Base-by-base conservation (phyloP, 2,329 filamentous ascomycete genomes). In the Passalora sequoiae region DNA sequence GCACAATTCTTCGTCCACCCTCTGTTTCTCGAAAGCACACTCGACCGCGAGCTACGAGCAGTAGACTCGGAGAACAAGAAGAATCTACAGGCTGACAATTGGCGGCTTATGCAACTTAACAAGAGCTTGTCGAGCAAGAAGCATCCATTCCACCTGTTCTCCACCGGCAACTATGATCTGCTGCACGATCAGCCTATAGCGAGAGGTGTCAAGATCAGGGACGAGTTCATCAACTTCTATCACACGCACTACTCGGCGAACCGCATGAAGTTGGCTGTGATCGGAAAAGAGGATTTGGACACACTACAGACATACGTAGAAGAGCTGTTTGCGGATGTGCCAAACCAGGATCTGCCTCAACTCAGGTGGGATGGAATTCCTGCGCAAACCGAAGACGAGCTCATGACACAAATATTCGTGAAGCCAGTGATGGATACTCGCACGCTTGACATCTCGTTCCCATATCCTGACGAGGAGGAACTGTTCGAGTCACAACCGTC, bases 61-160 rank as follows among this genome's bases (percentile, higher is more conserved):
- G 89, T 96, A 15, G 89, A 96, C 61, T 95, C 89, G 4, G 89
- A 96, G 66, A 94, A 96, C 70, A 95, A 95, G 76, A 96, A 96
- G 76, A 96, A 96, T 57, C 71, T 96, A 37, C 89, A 96, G 68
- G 91, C 80, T 62, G 89, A 96, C 60, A 77, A 78, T 43, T 95
- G 89, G 88, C 80, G 89, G 12, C 69, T 94, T 51, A 81, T 91
- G 59, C 89, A 96, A 67, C 74, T 96, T 17, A 85, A 87, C 61
- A 94, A 94, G 69, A 84, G 84, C 3, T 70, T 92, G n/a, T 87
- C 88, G 2, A 95, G 91, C 64, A 83, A 86, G 3, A 80, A 83
- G 10, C 89, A 96, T 59, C 89, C 89, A 0, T 94, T 86, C 63
- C 86, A 86, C 63, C 85, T 94, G 60, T 96, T 96, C 63, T 89